Evolutionary conservation across 2,329 filamentous ascomycete genomes (phyloP).

Genomic region (Apiospora koreana): DNA sequence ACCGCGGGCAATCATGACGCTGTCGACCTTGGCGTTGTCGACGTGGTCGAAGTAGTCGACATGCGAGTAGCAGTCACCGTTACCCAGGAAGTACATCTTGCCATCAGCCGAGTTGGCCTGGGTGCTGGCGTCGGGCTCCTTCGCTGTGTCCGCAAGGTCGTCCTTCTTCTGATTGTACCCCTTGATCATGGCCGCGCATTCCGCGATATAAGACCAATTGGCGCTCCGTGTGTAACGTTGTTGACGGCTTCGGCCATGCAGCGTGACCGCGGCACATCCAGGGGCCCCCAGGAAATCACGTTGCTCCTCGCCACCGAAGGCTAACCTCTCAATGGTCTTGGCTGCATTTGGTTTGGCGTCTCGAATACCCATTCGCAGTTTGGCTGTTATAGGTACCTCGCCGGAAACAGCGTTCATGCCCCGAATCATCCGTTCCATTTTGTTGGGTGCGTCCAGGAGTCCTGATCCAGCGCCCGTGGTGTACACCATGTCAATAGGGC

Average conservation of each 20-base stretch:
- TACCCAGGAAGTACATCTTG: slow-evolving; percentile 89
- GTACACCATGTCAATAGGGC: slow-evolving; percentile 93
- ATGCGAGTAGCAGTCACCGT: slow-evolving; percentile 95
- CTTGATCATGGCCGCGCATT: slow-evolving; percentile 84
- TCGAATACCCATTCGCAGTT: slow-evolving; percentile 89
- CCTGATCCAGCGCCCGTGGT: slow-evolving; percentile 87
- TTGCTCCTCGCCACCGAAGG: slow-evolving; percentile 76
- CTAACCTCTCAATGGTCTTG: slow-evolving; percentile 79
- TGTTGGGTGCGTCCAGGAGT: slow-evolving; percentile 82
- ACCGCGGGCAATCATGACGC: slow-evolving; percentile 96
- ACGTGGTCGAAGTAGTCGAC: slow-evolving; percentile 81
- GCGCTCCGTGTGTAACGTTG: slow-evolving; percentile 90
- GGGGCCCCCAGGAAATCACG: slow-evolving; percentile 70
- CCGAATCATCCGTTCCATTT: slow-evolving; percentile 90
- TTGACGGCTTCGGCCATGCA: slow-evolving; percentile 91
- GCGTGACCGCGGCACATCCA: slow-evolving; percentile 91
- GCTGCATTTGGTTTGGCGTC: slow-evolving; percentile 77
- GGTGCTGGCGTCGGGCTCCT: slow-evolving; percentile 74
- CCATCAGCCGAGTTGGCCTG: slow-evolving; percentile 65
- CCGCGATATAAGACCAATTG: slow-evolving; percentile 94
- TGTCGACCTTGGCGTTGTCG: slow-evolving; percentile 77
- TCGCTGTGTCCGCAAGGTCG: slow-evolving; percentile 70
- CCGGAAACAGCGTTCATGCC: slow-evolving; percentile 95
- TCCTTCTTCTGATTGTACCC: slow-evolving; percentile 71
- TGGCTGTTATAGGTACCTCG: slow-evolving; percentile 89